Evolutionary conservation across 2,329 filamentous ascomycete species (phyloP).

Genomic region (Chrysoporthe austroafricana): DNA sequence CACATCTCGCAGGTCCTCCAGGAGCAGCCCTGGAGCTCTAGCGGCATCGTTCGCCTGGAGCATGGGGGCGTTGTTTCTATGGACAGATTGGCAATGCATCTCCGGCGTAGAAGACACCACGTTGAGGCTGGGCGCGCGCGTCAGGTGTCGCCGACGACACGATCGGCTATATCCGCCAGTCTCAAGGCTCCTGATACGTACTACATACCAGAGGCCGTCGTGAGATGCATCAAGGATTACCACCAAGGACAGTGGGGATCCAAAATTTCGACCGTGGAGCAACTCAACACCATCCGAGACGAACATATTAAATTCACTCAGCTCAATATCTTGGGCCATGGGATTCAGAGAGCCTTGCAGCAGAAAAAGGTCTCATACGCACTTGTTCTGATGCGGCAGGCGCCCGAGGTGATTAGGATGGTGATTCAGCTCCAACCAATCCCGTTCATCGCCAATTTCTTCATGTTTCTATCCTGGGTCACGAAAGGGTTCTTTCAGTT

Average conservation of each 20-base stretch:
- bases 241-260: neutral
- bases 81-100: slow-evolving; percentile 6
- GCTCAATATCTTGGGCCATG: slow-evolving; percentile 5
- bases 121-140: neutral
- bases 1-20: neutral
- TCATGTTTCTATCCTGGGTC: neutral
- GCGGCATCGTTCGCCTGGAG: slow-evolving; percentile 4
- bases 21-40: neutral
- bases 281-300: neutral
- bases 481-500: neutral
- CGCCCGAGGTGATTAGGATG: slow-evolving; percentile 4
- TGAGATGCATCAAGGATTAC: neutral
- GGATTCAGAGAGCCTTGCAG: neutral
- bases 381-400: slow-evolving; percentile 6
- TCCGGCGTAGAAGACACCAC: slow-evolving; percentile 7
- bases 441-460: slow-evolving; percentile 8
- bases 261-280: slow-evolving; percentile 7
- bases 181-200: slow-evolving; percentile 1
- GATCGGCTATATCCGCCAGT: neutral
- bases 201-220: slow-evolving; percentile 3
- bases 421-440: neutral
- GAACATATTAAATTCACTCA: neutral
- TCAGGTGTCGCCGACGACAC: neutral
- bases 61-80: slow-evolving; percentile 9
- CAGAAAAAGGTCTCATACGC: slow-evolving; percentile 4